A percentile compares a stretch with the other conserved stretches of the same genome.
phyloP scores from a whole-genome alignment of 768 basidiomycete genomes.

The Kwoniella sp. region DNA sequence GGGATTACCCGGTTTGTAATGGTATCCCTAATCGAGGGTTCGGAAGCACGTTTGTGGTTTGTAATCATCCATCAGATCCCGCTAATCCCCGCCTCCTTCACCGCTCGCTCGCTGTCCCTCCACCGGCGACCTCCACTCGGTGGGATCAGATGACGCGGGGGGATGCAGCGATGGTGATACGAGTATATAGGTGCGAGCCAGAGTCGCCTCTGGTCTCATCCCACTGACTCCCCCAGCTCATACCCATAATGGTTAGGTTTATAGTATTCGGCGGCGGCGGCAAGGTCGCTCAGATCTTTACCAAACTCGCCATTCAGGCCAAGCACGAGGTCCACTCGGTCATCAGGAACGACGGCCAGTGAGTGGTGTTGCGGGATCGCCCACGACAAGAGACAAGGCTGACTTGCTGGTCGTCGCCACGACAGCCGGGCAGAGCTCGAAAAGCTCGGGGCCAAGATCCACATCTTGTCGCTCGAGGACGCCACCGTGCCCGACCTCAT shows the following conservation, averaged over 20 bases:
- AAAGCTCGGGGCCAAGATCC: slow-evolving; percentile 52
- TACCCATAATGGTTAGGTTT: slow-evolving; percentile 29
- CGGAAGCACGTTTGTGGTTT: slow-evolving; percentile 13
- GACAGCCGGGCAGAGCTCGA: slow-evolving; percentile 52
- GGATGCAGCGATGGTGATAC: not conserved
- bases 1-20: too few species aligned
- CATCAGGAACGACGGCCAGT: slow-evolving; percentile 57
- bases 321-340: slow-evolving; percentile 58
- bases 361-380: slow-evolving; percentile 7
- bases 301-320: slow-evolving; percentile 54
- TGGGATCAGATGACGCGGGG: not conserved
- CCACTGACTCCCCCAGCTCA: not conserved
- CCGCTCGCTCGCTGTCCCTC: too few species aligned
- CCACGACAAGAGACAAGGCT: not conserved
- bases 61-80: slow-evolving; percentile 1
- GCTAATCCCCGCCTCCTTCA: slow-evolving; percentile 6
- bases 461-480: slow-evolving; percentile 61
- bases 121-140: slow-evolving; percentile 15
- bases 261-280: slow-evolving; percentile 47
- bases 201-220: not conserved
- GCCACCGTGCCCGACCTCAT: slow-evolving; percentile 55
- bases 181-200: too few species aligned
- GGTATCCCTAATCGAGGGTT: too few species aligned
- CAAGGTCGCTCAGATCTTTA: slow-evolving; percentile 55
- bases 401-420: too few species aligned